phyloP scores from a whole-genome alignment of 257 asterid species.

The Buddleja alternifolia region DNA sequence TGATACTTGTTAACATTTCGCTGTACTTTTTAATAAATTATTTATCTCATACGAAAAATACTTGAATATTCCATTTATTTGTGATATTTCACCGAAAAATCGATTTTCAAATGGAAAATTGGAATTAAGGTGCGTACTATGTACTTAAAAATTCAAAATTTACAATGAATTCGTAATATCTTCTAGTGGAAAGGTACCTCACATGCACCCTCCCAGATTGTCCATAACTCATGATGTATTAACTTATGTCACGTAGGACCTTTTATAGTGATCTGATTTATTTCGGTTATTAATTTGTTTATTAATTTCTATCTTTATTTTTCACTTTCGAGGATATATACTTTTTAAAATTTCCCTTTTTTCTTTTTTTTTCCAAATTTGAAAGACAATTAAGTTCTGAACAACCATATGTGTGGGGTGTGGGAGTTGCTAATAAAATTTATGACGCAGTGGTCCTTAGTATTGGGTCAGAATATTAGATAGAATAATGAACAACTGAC shows the following conservation, averaged over 20 bases:
- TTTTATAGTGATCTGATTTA: neutral
- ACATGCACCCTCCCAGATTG: constrained; percentile 10
- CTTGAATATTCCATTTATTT: neutral
- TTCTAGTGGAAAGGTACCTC: neutral
- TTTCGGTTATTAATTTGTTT: neutral
- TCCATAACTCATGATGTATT: neutral
- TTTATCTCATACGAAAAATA: neutral
- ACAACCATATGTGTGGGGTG: constrained; percentile 16
- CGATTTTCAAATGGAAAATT: neutral
- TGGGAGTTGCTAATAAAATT: constrained; percentile 11
- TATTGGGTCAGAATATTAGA: constrained; percentile 31
- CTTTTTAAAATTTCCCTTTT: no score
- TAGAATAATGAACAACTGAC: neutral
- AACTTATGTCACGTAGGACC: constrained; percentile 14
- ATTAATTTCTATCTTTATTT: neutral
- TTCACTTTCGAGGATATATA: neutral
- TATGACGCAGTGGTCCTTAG: constrained; percentile 30
- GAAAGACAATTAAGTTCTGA: constrained; percentile 14
- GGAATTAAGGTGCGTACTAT: neutral
- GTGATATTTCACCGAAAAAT: neutral
- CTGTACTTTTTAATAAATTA: neutral
- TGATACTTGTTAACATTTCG: no score
- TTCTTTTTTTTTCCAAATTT: neutral
- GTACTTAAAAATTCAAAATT: no score
- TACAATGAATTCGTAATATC: neutral